Conservation (phyloP, 352 stramenopile genomes). For the Phytophthora cajani region DNA sequence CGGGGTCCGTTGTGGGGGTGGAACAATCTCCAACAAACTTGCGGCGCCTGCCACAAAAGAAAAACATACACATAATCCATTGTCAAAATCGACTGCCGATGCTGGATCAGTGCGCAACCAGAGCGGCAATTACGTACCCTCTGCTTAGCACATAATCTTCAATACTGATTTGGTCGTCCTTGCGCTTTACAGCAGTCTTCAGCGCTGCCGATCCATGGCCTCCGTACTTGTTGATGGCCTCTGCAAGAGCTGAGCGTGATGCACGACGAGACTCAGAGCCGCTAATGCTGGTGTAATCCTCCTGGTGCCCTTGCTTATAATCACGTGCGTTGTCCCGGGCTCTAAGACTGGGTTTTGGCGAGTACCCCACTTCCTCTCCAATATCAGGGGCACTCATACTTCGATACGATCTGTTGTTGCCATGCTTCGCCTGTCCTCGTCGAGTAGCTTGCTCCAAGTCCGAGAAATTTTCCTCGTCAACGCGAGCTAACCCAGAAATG, state of each 20-base stretch:
- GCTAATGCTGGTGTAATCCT: conserved; percentile 44
- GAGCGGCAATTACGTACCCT: conserved; percentile 40
- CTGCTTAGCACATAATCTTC: conserved; percentile 57
- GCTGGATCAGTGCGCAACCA: neutral
- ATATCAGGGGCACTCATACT: conserved; percentile 86
- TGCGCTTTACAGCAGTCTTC: conserved; percentile 54
- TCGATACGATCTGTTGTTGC: conserved; percentile 49
- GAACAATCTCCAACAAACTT: conserved; percentile 77
- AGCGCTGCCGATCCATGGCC: conserved; percentile 31
- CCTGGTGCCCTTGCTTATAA: conserved; percentile 29
- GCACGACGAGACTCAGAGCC: conserved; percentile 38
- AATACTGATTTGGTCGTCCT: conserved; percentile 67
- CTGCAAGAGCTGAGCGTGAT: conserved; percentile 35
- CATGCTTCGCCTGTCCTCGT: conserved; percentile 32
- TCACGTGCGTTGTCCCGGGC: conserved; percentile 49
- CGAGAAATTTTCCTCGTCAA: conserved; percentile 63
- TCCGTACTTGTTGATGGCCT: conserved; percentile 40
- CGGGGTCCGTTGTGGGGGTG: conserved; percentile 40
- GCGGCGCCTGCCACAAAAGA: conserved; percentile 39
- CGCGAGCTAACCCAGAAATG: conserved; percentile 39
- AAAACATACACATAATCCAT: neutral
- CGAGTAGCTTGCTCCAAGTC: conserved; percentile 35
- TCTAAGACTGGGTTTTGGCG: conserved; percentile 29
- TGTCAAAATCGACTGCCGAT: neutral
- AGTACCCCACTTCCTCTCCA: conserved; percentile 58